phyloP scores from a whole-genome alignment of 75 land plant species.

The Cunninghamia lanceolata region DNA sequence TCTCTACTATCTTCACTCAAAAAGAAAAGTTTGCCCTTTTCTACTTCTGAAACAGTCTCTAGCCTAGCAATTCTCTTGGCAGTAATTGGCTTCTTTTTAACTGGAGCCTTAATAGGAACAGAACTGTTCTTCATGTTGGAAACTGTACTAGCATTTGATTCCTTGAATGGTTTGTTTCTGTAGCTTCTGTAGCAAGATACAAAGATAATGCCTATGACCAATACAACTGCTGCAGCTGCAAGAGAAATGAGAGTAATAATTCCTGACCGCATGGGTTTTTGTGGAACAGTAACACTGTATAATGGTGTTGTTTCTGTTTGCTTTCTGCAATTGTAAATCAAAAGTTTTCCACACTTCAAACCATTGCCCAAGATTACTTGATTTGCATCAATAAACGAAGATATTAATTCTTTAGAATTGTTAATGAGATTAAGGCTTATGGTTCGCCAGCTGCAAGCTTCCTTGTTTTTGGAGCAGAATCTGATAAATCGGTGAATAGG shows the following conservation, averaged over 20 bases:
- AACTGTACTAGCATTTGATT: background rate
- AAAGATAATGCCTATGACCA: background rate
- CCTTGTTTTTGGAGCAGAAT: no score
- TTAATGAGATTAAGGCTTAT: no score
- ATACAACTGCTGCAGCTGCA: background rate
- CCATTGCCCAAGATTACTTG: no score
- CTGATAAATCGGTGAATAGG: no score
- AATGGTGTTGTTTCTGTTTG: background rate
- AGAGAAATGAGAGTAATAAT: background rate
- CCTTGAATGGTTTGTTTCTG: background rate
- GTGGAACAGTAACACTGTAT: background rate
- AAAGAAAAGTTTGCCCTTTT: slow-evolving; percentile 42
- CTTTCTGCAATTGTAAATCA: no score
- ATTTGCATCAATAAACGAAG: no score
- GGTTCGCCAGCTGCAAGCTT: no score
- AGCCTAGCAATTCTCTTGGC: background rate
- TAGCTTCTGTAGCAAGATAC: background rate
- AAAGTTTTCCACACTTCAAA: no score
- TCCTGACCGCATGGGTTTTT: background rate
- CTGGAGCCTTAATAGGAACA: background rate
- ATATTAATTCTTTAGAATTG: no score
- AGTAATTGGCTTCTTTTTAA: background rate
- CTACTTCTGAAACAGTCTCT: slow-evolving; percentile 17
- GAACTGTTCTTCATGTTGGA: background rate
- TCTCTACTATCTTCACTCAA: slow-evolving; percentile 23